Base-by-base conservation (phyloP, 208 protist genomes). In the Leishmania amazonensis region DNA sequence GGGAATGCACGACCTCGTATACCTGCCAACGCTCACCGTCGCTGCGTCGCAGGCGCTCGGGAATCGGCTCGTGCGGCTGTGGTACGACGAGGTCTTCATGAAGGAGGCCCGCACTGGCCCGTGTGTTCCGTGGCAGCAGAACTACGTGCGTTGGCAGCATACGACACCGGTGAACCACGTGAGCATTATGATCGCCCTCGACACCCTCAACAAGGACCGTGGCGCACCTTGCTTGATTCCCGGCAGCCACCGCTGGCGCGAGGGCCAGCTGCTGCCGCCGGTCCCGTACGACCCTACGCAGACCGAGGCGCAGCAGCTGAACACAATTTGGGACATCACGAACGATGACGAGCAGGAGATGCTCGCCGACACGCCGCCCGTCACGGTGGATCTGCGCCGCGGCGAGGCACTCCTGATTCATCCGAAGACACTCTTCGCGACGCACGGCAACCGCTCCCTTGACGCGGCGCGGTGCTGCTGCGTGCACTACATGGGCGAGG, bases 1-100 rank as follows among this genome's bases (percentile, higher is more conserved):
- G 92, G 92, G 91, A 0, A 94, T 97, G 92, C 94, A 97, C 79
- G 94, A 97, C 73, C 87, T 97, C 49, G 89, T 97, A 70, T 95
- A 94, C 81, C 81, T 95, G 54, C 94, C 94, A 8, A 92, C 85
- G 19, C 83, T 97, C 28, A 95, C 92, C 78, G 94, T 96, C 21
- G 91, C 94, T 6, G 92, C 91, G 49, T 97, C 89, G 42, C 94
- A 97, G 80, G 85, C 92, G 77, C 85, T 97, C 3, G 90, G 91
- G 58, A 97, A 97, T 78, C 86, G 84, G 0, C 88, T 92, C 9
- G 89, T 97, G 79, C 94, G 90, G 11, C 83, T 97, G 64, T 96
- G 92, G 90, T 96, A 97, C 81, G 94, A 97, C 74, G 94, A 97
- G 80, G 93, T 94, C 60, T 92, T 89, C 83, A 95, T 89, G 86